Conservation (phyloP, 352 stramenopile species). For the Phytopythium boreale region DNA sequence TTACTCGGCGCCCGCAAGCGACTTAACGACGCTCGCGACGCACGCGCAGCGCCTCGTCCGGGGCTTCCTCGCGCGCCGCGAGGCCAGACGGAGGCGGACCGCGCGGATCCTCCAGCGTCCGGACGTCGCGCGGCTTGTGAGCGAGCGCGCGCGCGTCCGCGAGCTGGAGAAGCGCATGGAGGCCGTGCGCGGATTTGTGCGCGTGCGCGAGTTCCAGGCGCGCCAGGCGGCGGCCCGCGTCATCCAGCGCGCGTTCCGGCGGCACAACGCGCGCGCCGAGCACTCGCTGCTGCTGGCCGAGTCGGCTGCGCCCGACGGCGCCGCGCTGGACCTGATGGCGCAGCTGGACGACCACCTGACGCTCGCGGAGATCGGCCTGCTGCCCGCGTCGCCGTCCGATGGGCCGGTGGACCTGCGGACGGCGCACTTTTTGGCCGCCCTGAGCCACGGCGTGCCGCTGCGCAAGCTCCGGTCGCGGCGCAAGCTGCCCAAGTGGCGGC, state of each 20-base stretch:
- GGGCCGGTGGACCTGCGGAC: constrained; percentile 21
- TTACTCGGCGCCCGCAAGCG: constrained; percentile 32
- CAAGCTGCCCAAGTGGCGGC: constrained; percentile 49
- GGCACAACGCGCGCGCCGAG: constrained; percentile 38
- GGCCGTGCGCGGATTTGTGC: constrained; percentile 48
- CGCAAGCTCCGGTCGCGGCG: constrained; percentile 48
- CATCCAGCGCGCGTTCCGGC: constrained; percentile 55
- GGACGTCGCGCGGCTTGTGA: neutral
- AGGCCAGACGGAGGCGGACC: constrained; percentile 16
- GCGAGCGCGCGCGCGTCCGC: neutral
- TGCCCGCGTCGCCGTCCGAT: constrained; percentile 11
- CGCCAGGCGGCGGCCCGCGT: constrained; percentile 44
- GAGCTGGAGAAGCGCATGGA: constrained; percentile 35
- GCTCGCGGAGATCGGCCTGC: constrained; percentile 55
- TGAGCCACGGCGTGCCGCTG: constrained; percentile 61
- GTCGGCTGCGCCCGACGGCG: constrained; percentile 43
- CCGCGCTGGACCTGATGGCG: constrained; percentile 37
- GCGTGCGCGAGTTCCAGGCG: constrained; percentile 53
- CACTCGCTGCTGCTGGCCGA: constrained; percentile 53
- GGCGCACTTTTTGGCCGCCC: constrained; percentile 59
- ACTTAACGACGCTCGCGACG: constrained; percentile 31
- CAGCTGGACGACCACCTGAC: constrained; percentile 58
- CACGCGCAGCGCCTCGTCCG: constrained; percentile 46
- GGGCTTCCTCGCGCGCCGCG: constrained; percentile 40
- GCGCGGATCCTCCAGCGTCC: constrained; percentile 11